These are phyloP conservation scores for Hypoxylon cercidicola DNA, from an alignment of 495 filamentous ascomycete genomes.

Conservation along the genomic window DNA sequence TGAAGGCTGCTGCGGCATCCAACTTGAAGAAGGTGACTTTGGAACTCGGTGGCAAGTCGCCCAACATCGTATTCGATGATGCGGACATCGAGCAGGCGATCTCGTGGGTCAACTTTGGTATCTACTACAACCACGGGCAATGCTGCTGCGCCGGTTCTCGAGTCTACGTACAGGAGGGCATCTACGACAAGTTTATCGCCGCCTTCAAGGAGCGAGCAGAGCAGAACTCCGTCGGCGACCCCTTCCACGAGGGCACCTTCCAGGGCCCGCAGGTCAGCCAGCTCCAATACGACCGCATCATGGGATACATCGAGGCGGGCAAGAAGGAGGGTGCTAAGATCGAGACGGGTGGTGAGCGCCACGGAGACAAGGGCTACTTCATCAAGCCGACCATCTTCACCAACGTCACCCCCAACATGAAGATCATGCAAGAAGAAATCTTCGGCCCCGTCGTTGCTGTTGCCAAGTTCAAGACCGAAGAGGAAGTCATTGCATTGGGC, in stretches of 20 bases:
- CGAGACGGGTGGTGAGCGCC: constrained; percentile 85
- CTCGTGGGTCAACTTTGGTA: constrained; percentile 98
- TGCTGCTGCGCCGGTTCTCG: constrained; percentile 97
- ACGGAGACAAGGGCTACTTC: constrained; percentile 93
- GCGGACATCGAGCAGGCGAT: constrained; percentile 96
- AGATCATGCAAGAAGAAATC: constrained; percentile 99
- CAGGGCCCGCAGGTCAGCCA: constrained; percentile 97
- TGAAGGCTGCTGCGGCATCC: constrained; percentile 93
- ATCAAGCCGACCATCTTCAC: constrained; percentile 98
- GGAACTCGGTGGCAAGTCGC: constrained; percentile 97
- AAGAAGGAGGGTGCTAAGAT: constrained; percentile 89
- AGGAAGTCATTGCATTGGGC: constrained; percentile 81
- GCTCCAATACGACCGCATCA: constrained; percentile 96
- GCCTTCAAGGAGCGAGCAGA: constrained; percentile 87
- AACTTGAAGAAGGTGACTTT: constrained; percentile 99
- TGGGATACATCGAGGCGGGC: constrained; percentile 94
- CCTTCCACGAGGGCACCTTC: constrained; percentile 88
- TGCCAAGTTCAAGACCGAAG: constrained; percentile 91
- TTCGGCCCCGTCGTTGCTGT: constrained; percentile 95
- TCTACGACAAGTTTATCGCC: constrained; percentile 94
- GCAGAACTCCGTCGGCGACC: constrained; percentile 90
- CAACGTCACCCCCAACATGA: constrained; percentile 89
- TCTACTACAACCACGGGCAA: constrained; percentile 99
- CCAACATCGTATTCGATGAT: constrained; percentile 97
- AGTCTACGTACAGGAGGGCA: constrained; percentile 93